Conservation (phyloP, 208 protist genomes). For the Acanthamoeba triangularis region DNA sequence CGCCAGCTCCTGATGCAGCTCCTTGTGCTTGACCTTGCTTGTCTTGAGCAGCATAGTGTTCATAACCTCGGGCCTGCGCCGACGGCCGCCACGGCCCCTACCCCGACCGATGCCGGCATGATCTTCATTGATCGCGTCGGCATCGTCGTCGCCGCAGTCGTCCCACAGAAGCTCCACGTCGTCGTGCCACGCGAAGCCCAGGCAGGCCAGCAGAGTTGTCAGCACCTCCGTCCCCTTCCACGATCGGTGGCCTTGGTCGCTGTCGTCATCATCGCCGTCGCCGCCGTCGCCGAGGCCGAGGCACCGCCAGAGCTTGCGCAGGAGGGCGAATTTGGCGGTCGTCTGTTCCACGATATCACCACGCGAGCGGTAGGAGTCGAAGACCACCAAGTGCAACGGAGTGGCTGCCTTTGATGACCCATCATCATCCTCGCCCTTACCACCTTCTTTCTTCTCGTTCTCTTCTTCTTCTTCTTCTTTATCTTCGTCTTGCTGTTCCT, state of each 20-base stretch:
- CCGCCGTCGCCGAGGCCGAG: background rate
- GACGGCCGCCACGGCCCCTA: no score
- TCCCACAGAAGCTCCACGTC: conserved; percentile 13
- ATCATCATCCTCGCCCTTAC: background rate
- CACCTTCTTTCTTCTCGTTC: no score
- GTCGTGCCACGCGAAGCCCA: conserved; percentile 5
- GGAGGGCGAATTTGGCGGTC: background rate
- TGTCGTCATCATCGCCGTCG: background rate
- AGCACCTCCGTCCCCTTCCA: conserved; percentile 14
- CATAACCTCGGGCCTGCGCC: background rate
- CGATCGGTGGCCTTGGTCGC: background rate
- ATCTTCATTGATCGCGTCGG: background rate
- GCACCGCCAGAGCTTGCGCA: conserved; percentile 2
- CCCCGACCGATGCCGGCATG: no score
- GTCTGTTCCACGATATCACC: background rate
- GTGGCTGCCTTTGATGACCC: no score
- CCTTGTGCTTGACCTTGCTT: background rate
- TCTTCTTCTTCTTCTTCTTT: background rate
- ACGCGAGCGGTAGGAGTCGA: background rate
- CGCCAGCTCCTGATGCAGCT: background rate
- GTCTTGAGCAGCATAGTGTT: background rate
- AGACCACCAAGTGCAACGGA: background rate
- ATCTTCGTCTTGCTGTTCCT: background rate
- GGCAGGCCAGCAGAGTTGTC: background rate
- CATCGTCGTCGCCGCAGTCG: background rate